These are phyloP conservation scores for Sarocladium strictum DNA, from an alignment of 2,329 filamentous ascomycete species.

Conservation along the genomic window DNA sequence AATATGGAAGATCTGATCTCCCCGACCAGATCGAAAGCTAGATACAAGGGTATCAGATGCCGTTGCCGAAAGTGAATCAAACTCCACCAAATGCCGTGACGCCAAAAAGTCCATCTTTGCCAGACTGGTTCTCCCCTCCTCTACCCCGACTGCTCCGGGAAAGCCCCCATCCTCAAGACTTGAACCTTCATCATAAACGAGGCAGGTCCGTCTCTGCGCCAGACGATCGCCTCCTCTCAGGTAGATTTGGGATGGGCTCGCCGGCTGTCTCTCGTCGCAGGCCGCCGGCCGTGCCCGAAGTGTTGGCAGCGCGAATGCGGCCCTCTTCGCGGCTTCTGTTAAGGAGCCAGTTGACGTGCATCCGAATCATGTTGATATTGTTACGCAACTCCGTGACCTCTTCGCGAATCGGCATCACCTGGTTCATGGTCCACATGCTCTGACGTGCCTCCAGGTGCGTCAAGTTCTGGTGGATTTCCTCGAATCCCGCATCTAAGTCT, in stretches of 20 bases:
- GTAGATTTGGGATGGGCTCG: slow-evolving; percentile 20
- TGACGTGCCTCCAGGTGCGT: slow-evolving; percentile 55
- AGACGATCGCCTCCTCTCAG: slow-evolving; percentile 31
- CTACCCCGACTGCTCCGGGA: no score
- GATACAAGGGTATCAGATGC: background rate
- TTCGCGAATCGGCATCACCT: slow-evolving; percentile 55
- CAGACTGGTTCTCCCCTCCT: background rate
- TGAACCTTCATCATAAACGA: slow-evolving; percentile 15
- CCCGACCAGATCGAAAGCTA: background rate
- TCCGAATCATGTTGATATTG: slow-evolving; percentile 50
- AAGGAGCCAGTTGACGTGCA: slow-evolving; percentile 55
- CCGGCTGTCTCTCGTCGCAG: slow-evolving; percentile 23
- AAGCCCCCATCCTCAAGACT: no score
- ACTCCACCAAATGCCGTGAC: background rate
- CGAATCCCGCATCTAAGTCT: slow-evolving; percentile 40
- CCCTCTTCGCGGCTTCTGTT: slow-evolving; percentile 45
- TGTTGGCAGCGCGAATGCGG: slow-evolving; percentile 31
- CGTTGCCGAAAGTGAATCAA: background rate
- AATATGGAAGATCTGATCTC: background rate
- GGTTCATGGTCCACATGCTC: slow-evolving; percentile 55
- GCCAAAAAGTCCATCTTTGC: background rate
- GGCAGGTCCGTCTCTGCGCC: slow-evolving; percentile 32
- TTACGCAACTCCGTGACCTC: slow-evolving; percentile 55
- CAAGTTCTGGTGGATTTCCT: slow-evolving; percentile 50
- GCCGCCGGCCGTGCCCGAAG: slow-evolving; percentile 22